These are phyloP conservation scores for Magnusiomyces suaveolens DNA, from an alignment of 1,139 yeast genomes.

Conservation along the genomic window DNA sequence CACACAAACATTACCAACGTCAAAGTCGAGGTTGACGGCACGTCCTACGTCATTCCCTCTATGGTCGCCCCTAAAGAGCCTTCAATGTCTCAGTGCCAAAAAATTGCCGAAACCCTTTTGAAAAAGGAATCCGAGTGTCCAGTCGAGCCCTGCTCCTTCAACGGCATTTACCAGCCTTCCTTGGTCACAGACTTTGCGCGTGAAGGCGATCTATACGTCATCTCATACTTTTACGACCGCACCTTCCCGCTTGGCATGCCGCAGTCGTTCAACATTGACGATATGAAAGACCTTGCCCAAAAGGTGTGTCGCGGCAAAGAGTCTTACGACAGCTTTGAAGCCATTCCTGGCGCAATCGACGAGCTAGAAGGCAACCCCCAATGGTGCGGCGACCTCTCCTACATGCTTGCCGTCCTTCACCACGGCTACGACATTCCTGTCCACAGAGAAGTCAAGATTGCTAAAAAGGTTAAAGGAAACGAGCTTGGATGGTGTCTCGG, in stretches of 20 bases:
- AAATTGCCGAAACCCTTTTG: constrained; percentile 61
- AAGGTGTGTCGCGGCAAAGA: constrained; percentile 76
- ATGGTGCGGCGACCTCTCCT: constrained; percentile 88
- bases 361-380: constrained; percentile 69
- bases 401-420: constrained; percentile 81
- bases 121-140: constrained; percentile 68
- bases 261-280: constrained; percentile 71
- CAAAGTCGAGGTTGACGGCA: constrained; percentile 17
- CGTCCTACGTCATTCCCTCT: constrained; percentile 36
- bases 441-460: constrained; percentile 81
- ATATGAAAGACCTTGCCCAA: constrained; percentile 69
- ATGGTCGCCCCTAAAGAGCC: constrained; percentile 60
- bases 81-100: constrained; percentile 63
- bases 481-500: constrained; percentile 99
- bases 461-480: constrained; percentile 74
- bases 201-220: constrained; percentile 63
- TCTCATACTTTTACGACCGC: constrained; percentile 85
- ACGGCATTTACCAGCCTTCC: constrained; percentile 92
- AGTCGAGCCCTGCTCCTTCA: constrained; percentile 74
- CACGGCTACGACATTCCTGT: constrained; percentile 94
- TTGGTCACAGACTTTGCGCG: constrained; percentile 60
- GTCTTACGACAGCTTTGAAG: constrained; percentile 53
- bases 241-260: constrained; percentile 94
- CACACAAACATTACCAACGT: constrained; percentile 43
- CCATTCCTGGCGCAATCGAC: constrained; percentile 55